Evolutionary conservation across 2,329 filamentous ascomycete species (phyloP).

Genomic region (Aureobasidium uvarum): DNA sequence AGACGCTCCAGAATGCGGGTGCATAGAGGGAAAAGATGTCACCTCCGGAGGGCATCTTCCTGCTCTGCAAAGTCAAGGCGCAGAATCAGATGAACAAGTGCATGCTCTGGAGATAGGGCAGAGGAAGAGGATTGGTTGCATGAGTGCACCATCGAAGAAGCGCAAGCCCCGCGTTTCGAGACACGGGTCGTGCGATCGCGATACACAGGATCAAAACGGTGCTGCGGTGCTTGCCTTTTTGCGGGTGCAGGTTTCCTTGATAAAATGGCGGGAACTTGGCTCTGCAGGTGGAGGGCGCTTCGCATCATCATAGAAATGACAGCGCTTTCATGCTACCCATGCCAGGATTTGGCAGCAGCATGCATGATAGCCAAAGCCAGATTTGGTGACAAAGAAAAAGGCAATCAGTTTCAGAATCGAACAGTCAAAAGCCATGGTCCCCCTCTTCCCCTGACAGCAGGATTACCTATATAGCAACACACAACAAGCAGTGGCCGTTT

Average conservation of each 20-base stretch:
- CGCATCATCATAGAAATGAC: constrained; percentile 20
- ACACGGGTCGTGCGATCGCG: constrained; percentile 19
- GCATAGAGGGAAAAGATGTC: neutral
- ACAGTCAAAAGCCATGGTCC: constrained; percentile 11
- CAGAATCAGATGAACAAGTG: constrained; percentile 3
- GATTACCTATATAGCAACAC: neutral
- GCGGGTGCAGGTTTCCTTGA: neutral
- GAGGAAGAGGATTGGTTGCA: neutral
- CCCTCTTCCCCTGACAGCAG: neutral
- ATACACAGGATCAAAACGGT: constrained; percentile 13
- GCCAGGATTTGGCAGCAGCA: neutral
- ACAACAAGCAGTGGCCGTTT: constrained; percentile 12
- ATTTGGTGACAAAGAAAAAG: neutral
- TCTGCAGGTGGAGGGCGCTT: constrained; percentile 13
- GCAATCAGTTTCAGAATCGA: neutral
- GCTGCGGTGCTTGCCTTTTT: constrained; percentile 7
- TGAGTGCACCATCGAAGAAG: neutral
- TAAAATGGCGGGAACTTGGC: constrained; percentile 12
- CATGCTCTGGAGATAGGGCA: constrained; percentile 1
- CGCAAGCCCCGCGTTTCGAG: constrained; percentile 13
- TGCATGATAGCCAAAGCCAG: neutral
- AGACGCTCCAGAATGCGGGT: constrained; percentile 9
- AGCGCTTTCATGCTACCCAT: constrained; percentile 8
- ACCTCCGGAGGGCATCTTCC: neutral
- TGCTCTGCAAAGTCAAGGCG: neutral